A percentile compares a stretch with the other conserved stretches of the same genome.
phyloP scores from a whole-genome alignment of 202 grass and related monocot species.

The Panicum hallii region DNA sequence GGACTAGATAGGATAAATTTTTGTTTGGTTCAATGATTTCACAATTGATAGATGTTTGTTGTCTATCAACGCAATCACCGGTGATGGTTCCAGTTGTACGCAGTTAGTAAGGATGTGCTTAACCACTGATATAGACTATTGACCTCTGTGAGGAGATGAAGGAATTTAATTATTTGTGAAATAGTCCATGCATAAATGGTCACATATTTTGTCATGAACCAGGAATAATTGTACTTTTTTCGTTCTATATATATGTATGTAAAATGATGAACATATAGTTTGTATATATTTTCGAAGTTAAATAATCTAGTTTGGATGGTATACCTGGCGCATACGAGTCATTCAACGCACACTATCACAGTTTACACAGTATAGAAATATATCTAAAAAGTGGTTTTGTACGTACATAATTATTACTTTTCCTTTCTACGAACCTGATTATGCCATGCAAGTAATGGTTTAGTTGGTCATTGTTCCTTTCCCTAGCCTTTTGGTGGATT shows the following conservation, averaged over 20 bases:
- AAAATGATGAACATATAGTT: not conserved
- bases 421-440: conserved; percentile 1
- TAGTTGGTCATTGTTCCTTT: conserved; percentile 8
- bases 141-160: not conserved
- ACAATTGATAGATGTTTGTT: not conserved
- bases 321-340: not conserved
- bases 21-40: not conserved
- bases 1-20: not conserved
- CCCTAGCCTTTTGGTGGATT: conserved; percentile 6
- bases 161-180: not conserved
- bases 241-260: not conserved
- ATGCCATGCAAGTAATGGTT: conserved; percentile 24
- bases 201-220: not conserved
- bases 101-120: not conserved
- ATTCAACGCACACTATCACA: not conserved
- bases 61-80: not conserved
- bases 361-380: conserved; percentile 2
- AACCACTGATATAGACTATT: not conserved
- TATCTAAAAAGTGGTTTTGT: not conserved
- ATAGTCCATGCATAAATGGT: not conserved
- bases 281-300: not conserved
- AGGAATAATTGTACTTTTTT: not conserved
- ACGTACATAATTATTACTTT: not conserved
- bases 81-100: not conserved
- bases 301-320: not conserved